Evolutionary conservation across 2,329 filamentous ascomycete genomes (phyloP).

Genomic region (Fusarium avenaceum): DNA sequence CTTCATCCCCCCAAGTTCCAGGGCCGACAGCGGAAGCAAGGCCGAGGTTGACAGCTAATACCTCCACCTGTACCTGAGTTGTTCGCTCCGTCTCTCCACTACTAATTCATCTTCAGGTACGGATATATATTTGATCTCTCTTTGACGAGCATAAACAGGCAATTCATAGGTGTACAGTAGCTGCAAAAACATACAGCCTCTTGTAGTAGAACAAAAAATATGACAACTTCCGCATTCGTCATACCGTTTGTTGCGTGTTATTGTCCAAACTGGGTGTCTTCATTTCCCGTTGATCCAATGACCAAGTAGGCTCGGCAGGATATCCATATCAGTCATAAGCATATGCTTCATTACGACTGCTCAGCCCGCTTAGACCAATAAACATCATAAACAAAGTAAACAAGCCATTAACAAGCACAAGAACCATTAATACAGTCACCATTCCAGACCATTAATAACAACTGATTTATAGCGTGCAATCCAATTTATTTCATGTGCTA

Average conservation of each 20-base stretch:
- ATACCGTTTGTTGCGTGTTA: constrained; percentile 11
- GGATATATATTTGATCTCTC: background rate
- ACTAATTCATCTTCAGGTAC: background rate
- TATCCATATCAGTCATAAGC: constrained; percentile 23
- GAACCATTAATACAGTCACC: too few species aligned
- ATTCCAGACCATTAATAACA: background rate
- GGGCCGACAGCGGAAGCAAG: constrained; percentile 37
- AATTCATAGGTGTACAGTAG: background rate
- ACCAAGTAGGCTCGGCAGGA: constrained; percentile 24
- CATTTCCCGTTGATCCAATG: constrained; percentile 43
- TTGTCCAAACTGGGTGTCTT: constrained; percentile 26
- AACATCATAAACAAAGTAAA: background rate
- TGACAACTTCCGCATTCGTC: constrained; percentile 1
- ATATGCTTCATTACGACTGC: constrained; percentile 19
- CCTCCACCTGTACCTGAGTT: constrained; percentile 6
- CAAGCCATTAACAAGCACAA: background rate
- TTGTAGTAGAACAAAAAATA: background rate
- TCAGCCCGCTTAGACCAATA: constrained; percentile 10
- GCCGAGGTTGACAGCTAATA: constrained; percentile 8
- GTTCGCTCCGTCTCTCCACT: too few species aligned
- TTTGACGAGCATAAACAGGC: background rate
- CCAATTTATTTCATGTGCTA: background rate
- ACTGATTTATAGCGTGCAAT: too few species aligned
- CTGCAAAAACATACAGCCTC: too few species aligned
- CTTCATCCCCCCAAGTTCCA: constrained; percentile 26